Percentiles rank a stretch among this genome's conserved stretches.
Evolutionary conservation across 140 eudicot species (phyloP).

Genomic region (Bidens hawaiensis): DNA sequence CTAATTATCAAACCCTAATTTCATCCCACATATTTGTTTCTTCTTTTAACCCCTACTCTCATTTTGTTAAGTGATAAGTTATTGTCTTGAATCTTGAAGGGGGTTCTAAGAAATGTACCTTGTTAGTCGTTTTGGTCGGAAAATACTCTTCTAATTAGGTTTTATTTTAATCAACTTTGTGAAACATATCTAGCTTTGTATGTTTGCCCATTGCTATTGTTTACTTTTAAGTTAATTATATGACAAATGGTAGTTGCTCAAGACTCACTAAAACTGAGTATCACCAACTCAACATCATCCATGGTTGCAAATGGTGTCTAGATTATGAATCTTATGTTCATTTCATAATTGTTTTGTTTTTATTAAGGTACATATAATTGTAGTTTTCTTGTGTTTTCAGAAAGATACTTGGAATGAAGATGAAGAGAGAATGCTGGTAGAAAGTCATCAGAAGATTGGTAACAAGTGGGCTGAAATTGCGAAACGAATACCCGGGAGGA

Average conservation of each 20-base stretch:
- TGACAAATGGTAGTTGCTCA: no score
- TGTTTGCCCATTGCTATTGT: neutral
- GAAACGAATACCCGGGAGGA: conserved; percentile 54
- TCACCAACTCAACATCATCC: no score
- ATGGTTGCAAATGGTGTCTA: neutral
- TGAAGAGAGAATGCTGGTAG: conserved; percentile 54
- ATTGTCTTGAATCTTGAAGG: neutral
- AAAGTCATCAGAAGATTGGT: conserved; percentile 40
- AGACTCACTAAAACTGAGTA: no score
- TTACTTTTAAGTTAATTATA: no score
- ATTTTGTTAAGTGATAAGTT: neutral
- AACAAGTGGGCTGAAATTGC: conserved; percentile 77
- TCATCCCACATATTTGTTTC: neutral
- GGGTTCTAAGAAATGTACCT: neutral
- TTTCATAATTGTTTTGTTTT: neutral
- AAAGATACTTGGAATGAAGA: conserved; percentile 61
- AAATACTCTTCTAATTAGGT: no score
- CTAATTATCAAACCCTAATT: conserved; percentile 13
- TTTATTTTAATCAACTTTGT: no score
- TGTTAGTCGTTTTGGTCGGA: no score
- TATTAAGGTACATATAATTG: neutral
- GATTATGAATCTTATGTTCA: neutral
- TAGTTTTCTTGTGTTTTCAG: conserved; percentile 22
- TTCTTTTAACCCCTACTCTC: conserved; percentile 13
- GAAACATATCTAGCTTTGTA: no score